Percentiles rank a stretch among this genome's conserved stretches.
These are phyloP conservation scores for Mastigamoeba balamuthi DNA, from an alignment of 78 protist genomes.

Conservation along the genomic window DNA sequence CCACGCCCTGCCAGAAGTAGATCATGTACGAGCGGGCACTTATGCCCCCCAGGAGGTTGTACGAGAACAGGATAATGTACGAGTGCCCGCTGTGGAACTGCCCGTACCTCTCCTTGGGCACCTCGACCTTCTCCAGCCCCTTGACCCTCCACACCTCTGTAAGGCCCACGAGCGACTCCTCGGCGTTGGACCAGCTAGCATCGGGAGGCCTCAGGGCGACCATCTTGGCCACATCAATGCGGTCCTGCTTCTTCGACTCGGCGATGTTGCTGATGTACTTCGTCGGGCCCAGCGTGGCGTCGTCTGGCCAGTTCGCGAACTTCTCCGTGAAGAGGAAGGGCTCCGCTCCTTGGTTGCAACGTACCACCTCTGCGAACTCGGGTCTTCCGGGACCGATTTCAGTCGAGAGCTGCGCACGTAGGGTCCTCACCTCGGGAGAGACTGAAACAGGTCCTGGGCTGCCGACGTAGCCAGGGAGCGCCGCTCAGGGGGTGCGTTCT, in stretches of 20 bases:
- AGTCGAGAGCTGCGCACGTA: too few species aligned
- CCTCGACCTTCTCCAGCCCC: neutral
- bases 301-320: neutral
- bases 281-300: neutral
- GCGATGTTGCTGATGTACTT: neutral
- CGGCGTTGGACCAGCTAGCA: neutral
- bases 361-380: neutral
- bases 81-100: neutral
- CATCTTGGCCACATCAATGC: neutral
- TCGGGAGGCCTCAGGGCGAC: neutral
- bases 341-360: neutral
- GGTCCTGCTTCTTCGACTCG: neutral
- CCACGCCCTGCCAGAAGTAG: neutral
- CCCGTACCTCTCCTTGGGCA: neutral
- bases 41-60: neutral
- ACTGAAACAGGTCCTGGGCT: neutral
- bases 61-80: neutral
- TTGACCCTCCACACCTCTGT: neutral
- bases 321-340: neutral
- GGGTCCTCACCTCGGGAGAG: neutral
- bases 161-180: neutral
- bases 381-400: too few species aligned
- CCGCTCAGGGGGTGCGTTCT: neutral
- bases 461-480: neutral
- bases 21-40: neutral